Base-by-base conservation (phyloP, 129 eudicot species). In the Tagetes patula region DNA sequence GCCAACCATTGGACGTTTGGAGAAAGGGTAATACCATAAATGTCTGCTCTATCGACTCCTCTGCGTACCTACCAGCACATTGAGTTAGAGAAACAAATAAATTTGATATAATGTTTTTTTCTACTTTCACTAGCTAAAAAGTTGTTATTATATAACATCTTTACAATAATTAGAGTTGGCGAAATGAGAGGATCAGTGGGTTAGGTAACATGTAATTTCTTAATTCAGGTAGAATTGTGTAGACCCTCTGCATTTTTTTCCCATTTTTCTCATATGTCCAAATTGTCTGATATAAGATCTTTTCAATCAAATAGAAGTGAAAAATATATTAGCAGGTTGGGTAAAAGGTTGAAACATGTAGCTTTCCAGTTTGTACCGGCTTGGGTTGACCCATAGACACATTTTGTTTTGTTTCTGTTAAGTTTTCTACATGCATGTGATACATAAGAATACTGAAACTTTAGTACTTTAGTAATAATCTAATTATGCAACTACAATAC, bases 1-100 rank as follows among this genome's bases (percentile, higher is more conserved):
- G 89, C 99, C 88, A 94, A 73, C 97, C 97, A 94, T 58, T 88
- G 96, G 38, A 86, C 97, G 82, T 90, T 86, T 73, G 92, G 90
- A 33, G 98, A 94, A 31, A 94, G 88, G 65, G 99, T 79, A 78
- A 94, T 86, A 54, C 94, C 89, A 53, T 84, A 90, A 8, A 94
- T 88, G 71, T 90, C 96, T 39, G 99, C 99, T 79, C 77, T 90
- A 75, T 94, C 96, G 41, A 83, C 87, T 31, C 97, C 99, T 77
- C 99, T 86, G 50, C 99, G 93, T 34, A 94, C 98, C 98, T 93
- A 75, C 50, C 59, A 43, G 12, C 11, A 71, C 73, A 64, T 59
- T 84, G n/a, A 76, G 14, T 68, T 48, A 66, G 41, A 9, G 3
- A 45, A 36, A 41, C 10, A 43, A 68, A 14, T 30, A 40, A 48